Evolutionary conservation across 2,329 filamentous ascomycete species (phyloP).

Genomic region (Ascochyta clinopodiicola): DNA sequence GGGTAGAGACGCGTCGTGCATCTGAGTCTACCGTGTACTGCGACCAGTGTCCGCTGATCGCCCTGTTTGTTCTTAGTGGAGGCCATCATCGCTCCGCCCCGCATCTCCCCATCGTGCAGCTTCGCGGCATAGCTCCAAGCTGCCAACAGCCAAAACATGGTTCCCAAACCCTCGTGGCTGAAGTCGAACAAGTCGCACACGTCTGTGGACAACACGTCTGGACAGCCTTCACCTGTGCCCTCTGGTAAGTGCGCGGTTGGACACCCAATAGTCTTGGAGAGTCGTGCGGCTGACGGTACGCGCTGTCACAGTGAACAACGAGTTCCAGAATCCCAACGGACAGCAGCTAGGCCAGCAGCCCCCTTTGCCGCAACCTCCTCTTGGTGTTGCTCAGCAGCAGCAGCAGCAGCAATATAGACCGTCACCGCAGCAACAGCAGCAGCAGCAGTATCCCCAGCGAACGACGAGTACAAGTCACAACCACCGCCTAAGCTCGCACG

Average conservation of each 20-base stretch:
- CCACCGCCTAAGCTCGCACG: conserved; percentile 39
- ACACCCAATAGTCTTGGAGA: conserved; percentile 26
- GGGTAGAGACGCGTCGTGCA: conserved; percentile 28
- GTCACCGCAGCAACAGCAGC: conserved; percentile 6
- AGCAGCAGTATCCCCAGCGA: conserved; percentile 35
- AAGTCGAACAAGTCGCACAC: conserved; percentile 50
- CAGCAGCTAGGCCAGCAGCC: conserved; percentile 19
- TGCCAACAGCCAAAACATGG: conserved; percentile 43
- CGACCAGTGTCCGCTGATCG: conserved; percentile 30
- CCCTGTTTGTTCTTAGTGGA: conserved; percentile 45
- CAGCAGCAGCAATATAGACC: conserved; percentile 12
- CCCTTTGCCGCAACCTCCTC: conserved; percentile 16
- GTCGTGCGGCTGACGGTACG: conserved; percentile 44
- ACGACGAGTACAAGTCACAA: conserved; percentile 42
- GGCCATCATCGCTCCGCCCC: conserved; percentile 25
- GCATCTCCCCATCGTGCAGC: conserved; percentile 28
- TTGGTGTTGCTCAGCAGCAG: conserved; percentile 16
- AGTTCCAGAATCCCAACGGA: conserved; percentile 24
- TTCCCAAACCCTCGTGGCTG: conserved; percentile 46
- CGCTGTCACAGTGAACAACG: conserved; percentile 45
- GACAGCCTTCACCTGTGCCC: conserved; percentile 43
- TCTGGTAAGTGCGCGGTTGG: conserved; percentile 41
- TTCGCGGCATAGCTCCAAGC: conserved; percentile 28
- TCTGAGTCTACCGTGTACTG: conserved; percentile 20
- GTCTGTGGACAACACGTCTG: conserved; percentile 45